A percentile compares a stretch with the other conserved stretches of the same genome.
Evolutionary conservation across 2,329 filamentous ascomycete genomes (phyloP).

Genomic region (Domatiomyces catenatus): DNA sequence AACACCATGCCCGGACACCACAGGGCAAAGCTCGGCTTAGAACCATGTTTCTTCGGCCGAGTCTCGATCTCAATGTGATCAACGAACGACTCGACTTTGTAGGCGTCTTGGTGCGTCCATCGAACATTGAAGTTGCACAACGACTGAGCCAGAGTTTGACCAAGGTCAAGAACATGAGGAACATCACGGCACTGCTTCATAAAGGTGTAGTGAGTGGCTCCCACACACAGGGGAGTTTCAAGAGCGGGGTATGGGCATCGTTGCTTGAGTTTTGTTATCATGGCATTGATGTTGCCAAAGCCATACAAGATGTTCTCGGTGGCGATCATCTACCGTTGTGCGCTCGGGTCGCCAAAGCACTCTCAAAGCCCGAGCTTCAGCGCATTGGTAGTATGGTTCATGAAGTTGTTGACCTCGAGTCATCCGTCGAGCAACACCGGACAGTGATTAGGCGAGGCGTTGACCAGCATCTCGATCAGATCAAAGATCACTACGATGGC

Average conservation of each 20-base stretch:
- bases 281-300: constrained; percentile 52
- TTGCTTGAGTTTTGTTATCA: constrained; percentile 58
- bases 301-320: constrained; percentile 42
- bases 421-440: constrained; percentile 45
- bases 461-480: constrained; percentile 57
- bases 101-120: constrained; percentile 47
- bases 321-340: constrained; percentile 23
- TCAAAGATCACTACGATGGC: constrained; percentile 64
- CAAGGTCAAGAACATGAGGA: constrained; percentile 60
- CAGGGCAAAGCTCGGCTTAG: constrained; percentile 63
- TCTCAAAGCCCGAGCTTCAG: constrained; percentile 45
- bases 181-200: constrained; percentile 51
- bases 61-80: constrained; percentile 52
- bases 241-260: constrained; percentile 57
- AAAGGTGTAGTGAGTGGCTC: constrained; percentile 54
- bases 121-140: constrained; percentile 45
- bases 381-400: constrained; percentile 56
- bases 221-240: constrained; percentile 40
- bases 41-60: constrained; percentile 70
- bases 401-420: constrained; percentile 36
- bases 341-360: constrained; percentile 40
- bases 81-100: constrained; percentile 57
- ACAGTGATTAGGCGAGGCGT: constrained; percentile 60
- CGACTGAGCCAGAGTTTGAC: constrained; percentile 47
- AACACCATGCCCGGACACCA: constrained; percentile 55